Evolutionary conservation across 2,329 filamentous ascomycete genomes (phyloP), one percentile per base, ranked within the genome.

Genomic region (Diaporthe ilicicola): DNA sequence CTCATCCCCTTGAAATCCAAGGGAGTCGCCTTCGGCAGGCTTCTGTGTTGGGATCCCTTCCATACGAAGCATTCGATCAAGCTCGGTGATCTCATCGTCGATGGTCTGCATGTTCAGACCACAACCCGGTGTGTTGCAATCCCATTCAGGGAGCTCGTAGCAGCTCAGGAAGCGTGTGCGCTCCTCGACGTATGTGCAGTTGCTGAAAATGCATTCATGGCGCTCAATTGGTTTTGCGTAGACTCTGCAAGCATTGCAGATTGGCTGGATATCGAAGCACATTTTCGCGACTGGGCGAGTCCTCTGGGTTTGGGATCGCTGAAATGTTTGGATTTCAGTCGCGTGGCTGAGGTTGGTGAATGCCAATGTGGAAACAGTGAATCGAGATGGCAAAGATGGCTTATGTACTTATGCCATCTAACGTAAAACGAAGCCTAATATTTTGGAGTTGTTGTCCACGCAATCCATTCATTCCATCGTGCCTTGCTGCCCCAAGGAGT

Each of bases 41-140:
- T 9, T 4, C 3, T 3, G 9, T 2, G 34, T 4, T 1, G 7
- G 2, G 15, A 3, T 17, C 0, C 2, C 2, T 32, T 61, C 24
- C 24, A 61, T 32, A 2, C 10, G 10, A 44, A 32, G 17, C 9
- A 6, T n/a, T 29, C 27, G 24, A 13, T 46, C 1, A 29, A 61
- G 44, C 10, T 46, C 22, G 2, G 2, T 5, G 24, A 61, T 24
- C 9, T 9, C 44, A 4, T 4, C 1, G 4, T 46, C 17, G 24
- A 61, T 15, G 17, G 2, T 46, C 8, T n/a, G 1, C 24, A 29
- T 32, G 39, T 61, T 61, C 2, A 61, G 55, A n/a, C 55, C 55
- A 4, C 55, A 61, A 27, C 3, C 39, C 4, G 24, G 39, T 6
- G 22, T 61, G 0, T 15, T 0, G 55, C 55, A 61, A 13, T 22